Evolutionary conservation across 495 filamentous ascomycete genomes (phyloP), one percentile per base, ranked within the genome.

Genomic region (Aspergillus nanangensis): DNA sequence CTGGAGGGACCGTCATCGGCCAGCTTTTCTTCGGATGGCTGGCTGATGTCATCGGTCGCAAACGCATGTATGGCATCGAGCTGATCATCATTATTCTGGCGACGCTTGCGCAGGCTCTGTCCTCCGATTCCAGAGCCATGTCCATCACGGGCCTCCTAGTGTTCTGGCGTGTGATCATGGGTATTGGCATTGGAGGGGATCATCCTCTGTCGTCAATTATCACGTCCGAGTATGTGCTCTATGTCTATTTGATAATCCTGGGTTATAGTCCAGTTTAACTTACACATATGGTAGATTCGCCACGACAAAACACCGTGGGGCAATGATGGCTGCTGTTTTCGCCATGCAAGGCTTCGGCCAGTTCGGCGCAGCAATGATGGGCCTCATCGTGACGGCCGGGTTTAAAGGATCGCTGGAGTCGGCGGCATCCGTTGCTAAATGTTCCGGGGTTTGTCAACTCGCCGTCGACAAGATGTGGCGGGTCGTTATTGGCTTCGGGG

Each of bases 381-480:
- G 83, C 46, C 65, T 90, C 27, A 83, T 89, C 56, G 74, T 88
- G 36, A 84, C 80, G 4, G 68, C 77, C 14, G 85, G 84, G 34
- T 93, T 91, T 74, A 86, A 79, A 55, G 68, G 77, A n/a, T 82
- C 82, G 0, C 76, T 91, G 1, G 48, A 68, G 35, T 60, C 65
- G 7, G 76, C 82, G 11, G 58, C 68, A 13, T 60, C 50, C 7
- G 66, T 71, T 18, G 61, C 55, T 4, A 55, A 70, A 13, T 90
- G 86, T 68, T 69, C 69, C 23, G 87, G 82, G 21, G 77, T 71
- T 34, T 90, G 86, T 62, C 67, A 69, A 20, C 48, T 83, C 18
- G 85, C 85, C 14, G 84, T 89, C 13, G 88, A 92, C 68, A 88
- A 88, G 72, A 90, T 93, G 83, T 93, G 88, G 88, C 78, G 88